These are phyloP conservation scores for Torulaspora quercuum DNA, from an alignment of 805 yeast genomes.

Conservation along the genomic window DNA sequence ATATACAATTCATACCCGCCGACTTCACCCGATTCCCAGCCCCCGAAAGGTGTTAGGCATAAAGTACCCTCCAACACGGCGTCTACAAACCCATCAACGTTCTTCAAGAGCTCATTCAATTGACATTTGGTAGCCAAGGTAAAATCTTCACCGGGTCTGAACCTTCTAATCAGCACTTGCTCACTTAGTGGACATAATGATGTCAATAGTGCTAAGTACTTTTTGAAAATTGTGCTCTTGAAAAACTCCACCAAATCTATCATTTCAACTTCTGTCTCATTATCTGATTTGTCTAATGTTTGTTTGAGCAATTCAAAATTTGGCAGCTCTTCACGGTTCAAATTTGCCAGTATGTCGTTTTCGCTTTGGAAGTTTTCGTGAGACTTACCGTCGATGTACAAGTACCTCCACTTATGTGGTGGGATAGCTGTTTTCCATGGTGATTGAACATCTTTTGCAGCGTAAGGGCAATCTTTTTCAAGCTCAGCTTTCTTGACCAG, in stretches of 20 bases:
- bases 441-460: slow-evolving; percentile 48
- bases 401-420: slow-evolving; percentile 84
- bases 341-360: slow-evolving; percentile 29
- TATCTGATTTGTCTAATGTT: slow-evolving; percentile 21
- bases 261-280: slow-evolving; percentile 41
- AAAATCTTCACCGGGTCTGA: slow-evolving; percentile 93
- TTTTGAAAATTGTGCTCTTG: slow-evolving; percentile 57
- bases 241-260: slow-evolving; percentile 56
- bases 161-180: slow-evolving; percentile 72
- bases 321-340: slow-evolving; percentile 50
- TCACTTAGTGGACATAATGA: slow-evolving; percentile 59
- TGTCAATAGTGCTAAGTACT: slow-evolving; percentile 66
- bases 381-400: slow-evolving; percentile 71
- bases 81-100: slow-evolving; percentile 35
- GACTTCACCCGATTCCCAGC: slow-evolving; percentile 84
- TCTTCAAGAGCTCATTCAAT: slow-evolving; percentile 41
- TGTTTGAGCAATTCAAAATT: slow-evolving; percentile 45
- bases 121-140: slow-evolving; percentile 71
- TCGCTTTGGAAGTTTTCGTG: slow-evolving; percentile 31
- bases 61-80: slow-evolving; percentile 75
- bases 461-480: slow-evolving; percentile 55
- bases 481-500: slow-evolving; percentile 57
- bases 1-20: slow-evolving; percentile 96
- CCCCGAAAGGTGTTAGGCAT: slow-evolving; percentile 70
- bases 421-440: slow-evolving; percentile 95